phyloP scores from a whole-genome alignment of 495 filamentous ascomycete species.

The Hamigera avellanea region DNA sequence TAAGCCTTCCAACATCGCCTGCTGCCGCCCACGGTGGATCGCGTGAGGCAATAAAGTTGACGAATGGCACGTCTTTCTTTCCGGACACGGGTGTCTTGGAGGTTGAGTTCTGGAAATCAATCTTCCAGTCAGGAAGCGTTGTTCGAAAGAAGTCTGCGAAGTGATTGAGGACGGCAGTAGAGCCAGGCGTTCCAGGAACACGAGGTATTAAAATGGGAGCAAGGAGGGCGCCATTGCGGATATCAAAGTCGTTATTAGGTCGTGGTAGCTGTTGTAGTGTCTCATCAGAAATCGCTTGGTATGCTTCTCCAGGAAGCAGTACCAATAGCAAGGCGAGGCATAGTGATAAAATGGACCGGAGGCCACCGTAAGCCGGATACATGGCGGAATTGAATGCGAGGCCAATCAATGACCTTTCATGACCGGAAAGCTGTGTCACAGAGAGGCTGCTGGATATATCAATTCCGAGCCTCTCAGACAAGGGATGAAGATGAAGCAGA shows the following conservation, averaged over 20 bases:
- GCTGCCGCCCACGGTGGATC: slow-evolving; percentile 70
- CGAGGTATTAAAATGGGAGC: slow-evolving; percentile 83
- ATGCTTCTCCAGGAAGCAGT: slow-evolving; percentile 36
- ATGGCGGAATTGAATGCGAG: too few relatives aligned
- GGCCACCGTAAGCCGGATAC: slow-evolving; percentile 10
- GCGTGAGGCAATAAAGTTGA: slow-evolving; percentile 76
- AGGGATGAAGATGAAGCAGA: too few relatives aligned
- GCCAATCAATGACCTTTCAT: slow-evolving; percentile 3
- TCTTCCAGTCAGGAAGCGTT: slow-evolving; percentile 64
- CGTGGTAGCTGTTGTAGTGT: slow-evolving; percentile 56
- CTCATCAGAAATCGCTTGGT: slow-evolving; percentile 61
- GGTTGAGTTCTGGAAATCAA: slow-evolving; percentile 80
- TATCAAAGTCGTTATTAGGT: slow-evolving; percentile 69
- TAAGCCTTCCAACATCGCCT: slow-evolving; percentile 69
- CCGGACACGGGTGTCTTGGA: slow-evolving; percentile 64
- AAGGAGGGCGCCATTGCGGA: slow-evolving; percentile 61
- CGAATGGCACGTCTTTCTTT: slow-evolving; percentile 61
- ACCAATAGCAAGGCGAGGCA: slow-evolving; percentile 17
- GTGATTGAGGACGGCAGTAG: slow-evolving; percentile 63
- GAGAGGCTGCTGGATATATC: too few relatives aligned
- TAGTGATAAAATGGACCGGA: slow-evolving; percentile 13
- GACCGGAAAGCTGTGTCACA: too few relatives aligned
- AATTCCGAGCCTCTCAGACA: too few relatives aligned
- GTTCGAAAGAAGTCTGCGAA: slow-evolving; percentile 68
- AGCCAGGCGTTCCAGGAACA: slow-evolving; percentile 76